Evolutionary conservation across 257 asterid species (phyloP), one percentile per base, ranked within the genome.

Genomic region (Verbascum thapsus): DNA sequence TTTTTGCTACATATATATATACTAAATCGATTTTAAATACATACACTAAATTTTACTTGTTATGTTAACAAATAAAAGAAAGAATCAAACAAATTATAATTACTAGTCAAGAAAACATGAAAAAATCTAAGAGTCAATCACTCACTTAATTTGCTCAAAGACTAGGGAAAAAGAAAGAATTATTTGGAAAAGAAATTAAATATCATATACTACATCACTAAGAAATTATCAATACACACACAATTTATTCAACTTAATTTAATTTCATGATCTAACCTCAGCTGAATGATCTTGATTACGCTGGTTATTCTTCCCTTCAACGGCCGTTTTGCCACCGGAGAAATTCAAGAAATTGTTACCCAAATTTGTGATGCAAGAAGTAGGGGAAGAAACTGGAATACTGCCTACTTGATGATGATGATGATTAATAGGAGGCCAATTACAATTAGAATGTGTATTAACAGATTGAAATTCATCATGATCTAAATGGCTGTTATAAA

Each of bases 331-430:
- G 12, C 35, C 42, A 18, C 61, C 58, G 47, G 96, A 84, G 75
- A 84, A 89, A 48, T 81, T 86, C 43, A 86, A 55, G 68, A 79
- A 35, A 69, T 61, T 77, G 78, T 68, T 79, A 61, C 80, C 75
- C 66, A 80, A 64, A 59, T 74, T 74, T 0, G 96, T 82, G 63
- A 79, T 72, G 70, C 87, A 86, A 23, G 95, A 84, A 5, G 80
- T 74, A 6, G 96, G 86, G 17, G 96, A 82, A 23, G 88, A 82
- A 32, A 72, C 77, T 0, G 83, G 83, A 48, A 79, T 68, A 48
- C n/a, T n/a, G n/a, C n/a, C n/a, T 26, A 62, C 43, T 12, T 63
- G 76, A 48, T 48, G 53, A 63, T 62, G 78, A 19, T 61, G 67
- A 12, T 15, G 57, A n/a, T n/a, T n/a, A 35, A 26, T 43, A 19